Evolutionary conservation across 768 basidiomycete genomes (phyloP).

Genomic region (Candolleomyces aberdarensis): DNA sequence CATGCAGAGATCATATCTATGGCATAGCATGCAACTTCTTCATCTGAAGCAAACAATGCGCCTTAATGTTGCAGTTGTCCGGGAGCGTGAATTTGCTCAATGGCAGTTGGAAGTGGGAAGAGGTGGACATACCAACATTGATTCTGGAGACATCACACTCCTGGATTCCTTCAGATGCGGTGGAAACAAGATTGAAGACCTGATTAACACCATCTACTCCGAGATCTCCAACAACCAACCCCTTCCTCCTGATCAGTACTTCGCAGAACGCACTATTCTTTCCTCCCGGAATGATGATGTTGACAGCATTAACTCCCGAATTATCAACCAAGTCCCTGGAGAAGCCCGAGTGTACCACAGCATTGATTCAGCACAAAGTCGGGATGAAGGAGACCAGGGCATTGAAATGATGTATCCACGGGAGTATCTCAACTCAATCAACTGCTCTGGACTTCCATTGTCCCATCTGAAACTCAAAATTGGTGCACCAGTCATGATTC

Average conservation of each 20-base stretch:
- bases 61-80: conserved; percentile 25
- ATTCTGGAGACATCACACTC: too few species aligned
- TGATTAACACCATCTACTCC: not conserved
- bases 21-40: too few species aligned
- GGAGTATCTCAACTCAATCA: conserved; percentile 39
- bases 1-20: too few species aligned
- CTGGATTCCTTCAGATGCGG: too few species aligned
- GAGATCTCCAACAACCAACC: not conserved
- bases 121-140: too few species aligned
- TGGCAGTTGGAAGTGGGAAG: conserved; percentile 28
- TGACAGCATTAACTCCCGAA: conserved; percentile 26
- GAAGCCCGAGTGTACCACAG: not conserved
- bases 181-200: too few species aligned
- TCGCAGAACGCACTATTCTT: conserved; percentile 32
- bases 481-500: too few species aligned
- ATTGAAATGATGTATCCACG: conserved; percentile 24
- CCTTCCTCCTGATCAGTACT: conserved; percentile 24
- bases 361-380: too few species aligned
- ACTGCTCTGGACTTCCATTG: conserved; percentile 36
- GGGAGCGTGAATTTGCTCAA: conserved; percentile 25
- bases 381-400: conserved; percentile 11
- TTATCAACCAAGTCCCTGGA: conserved; percentile 22
- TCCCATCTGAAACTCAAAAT: conserved; percentile 29
- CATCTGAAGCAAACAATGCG: too few species aligned
- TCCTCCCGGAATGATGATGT: too few species aligned